Conservation (phyloP, 2,329 filamentous ascomycete species). For the Microdochium paspali region DNA sequence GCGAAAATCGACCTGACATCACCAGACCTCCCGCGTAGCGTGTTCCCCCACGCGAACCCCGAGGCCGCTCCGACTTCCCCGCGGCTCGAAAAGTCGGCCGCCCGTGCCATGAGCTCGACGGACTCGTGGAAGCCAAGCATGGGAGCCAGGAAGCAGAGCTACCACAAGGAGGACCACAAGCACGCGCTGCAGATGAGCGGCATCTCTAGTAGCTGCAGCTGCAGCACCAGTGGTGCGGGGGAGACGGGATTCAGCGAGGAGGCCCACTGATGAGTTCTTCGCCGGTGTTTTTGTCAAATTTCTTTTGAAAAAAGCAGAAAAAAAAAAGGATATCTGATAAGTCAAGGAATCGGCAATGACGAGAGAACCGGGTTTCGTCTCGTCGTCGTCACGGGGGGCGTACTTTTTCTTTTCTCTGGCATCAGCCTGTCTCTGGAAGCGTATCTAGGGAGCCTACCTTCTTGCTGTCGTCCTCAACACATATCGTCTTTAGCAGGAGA, state of each 20-base stretch:
- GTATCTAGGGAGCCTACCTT: too few relatives aligned
- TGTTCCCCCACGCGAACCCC: slow-evolving; percentile 2
- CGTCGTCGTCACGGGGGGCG: too few relatives aligned
- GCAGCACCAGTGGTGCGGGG: slow-evolving; percentile 6
- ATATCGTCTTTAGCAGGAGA: too few relatives aligned
- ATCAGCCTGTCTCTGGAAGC: too few relatives aligned
- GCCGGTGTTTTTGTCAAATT: background rate
- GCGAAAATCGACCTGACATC: slow-evolving; percentile 1
- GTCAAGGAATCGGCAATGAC: too few relatives aligned
- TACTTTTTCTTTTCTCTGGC: too few relatives aligned
- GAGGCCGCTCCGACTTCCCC: slow-evolving; percentile 10
- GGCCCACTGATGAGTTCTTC: slow-evolving; percentile 1
- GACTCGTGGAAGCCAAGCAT: slow-evolving; percentile 36
- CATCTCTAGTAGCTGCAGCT: slow-evolving; percentile 19
- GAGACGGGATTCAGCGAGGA: slow-evolving; percentile 34
- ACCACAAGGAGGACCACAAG: slow-evolving; percentile 43
- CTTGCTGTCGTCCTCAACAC: too few relatives aligned
- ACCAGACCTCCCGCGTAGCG: slow-evolving; percentile 6
- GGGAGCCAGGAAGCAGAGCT: slow-evolving; percentile 37
- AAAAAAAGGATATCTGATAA: background rate
- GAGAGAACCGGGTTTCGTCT: too few relatives aligned
- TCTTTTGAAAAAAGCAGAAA: slow-evolving; percentile 1
- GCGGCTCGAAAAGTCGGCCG: slow-evolving; percentile 20
- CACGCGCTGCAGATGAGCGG: slow-evolving; percentile 38
- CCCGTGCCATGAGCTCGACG: slow-evolving; percentile 24